Percentiles rank a stretch among this genome's conserved stretches.
These are phyloP conservation scores for Hypoxylon sp. DNA, from an alignment of 2,329 filamentous ascomycete genomes.

Conservation along the genomic window DNA sequence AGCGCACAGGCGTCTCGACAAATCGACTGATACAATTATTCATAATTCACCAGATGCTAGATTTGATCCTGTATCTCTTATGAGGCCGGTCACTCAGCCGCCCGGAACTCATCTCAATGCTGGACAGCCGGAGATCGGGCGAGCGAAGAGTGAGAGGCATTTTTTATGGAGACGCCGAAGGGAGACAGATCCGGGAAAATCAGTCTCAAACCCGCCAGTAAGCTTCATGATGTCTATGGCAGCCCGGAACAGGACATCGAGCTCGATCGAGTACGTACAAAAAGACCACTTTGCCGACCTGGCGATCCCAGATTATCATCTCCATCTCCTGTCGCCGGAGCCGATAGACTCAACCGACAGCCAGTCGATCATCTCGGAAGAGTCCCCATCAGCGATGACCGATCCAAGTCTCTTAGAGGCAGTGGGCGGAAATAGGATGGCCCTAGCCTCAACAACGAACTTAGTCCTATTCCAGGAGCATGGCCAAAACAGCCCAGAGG, in stretches of 20 bases:
- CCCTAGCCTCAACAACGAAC: conserved; percentile 31
- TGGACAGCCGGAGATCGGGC: conserved; percentile 18
- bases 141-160: conserved; percentile 44
- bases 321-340: conserved; percentile 42
- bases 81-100: conserved; percentile 23
- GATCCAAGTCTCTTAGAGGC: conserved; percentile 14
- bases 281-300: conserved; percentile 47
- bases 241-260: conserved; percentile 34
- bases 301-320: conserved; percentile 48
- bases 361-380: conserved; percentile 27
- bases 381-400: conserved; percentile 26
- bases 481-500: conserved; percentile 22
- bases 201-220: conserved; percentile 22
- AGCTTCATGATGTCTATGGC: conserved; percentile 36
- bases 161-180: conserved; percentile 53
- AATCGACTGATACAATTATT: conserved; percentile 50
- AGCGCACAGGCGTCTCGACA: conserved; percentile 24
- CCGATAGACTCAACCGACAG: conserved; percentile 23
- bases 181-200: conserved; percentile 46
- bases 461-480: conserved; percentile 25
- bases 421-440: conserved; percentile 28
- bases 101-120: conserved; percentile 12
- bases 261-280: conserved; percentile 25
- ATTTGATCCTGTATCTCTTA: conserved; percentile 5
- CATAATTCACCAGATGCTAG: conserved; percentile 40